Evolutionary conservation across 257 asterid genomes (phyloP).

Genomic region (Leptodermis oblonga): DNA sequence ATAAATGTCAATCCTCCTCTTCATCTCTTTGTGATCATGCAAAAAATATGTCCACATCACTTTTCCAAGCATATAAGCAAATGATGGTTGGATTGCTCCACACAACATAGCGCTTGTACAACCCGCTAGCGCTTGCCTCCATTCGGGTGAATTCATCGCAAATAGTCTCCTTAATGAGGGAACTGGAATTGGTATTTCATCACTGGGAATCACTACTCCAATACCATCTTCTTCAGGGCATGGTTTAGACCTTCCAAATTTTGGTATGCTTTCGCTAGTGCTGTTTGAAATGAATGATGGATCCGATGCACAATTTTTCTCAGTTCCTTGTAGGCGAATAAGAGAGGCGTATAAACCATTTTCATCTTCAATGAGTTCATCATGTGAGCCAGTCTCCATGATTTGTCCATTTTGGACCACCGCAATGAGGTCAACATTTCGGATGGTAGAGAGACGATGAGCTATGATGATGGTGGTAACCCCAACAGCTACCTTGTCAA

Average conservation of each 20-base stretch:
- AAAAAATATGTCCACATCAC: constrained; percentile 58
- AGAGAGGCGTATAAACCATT: constrained; percentile 54
- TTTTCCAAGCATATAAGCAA: constrained; percentile 77
- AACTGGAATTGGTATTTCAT: constrained; percentile 32
- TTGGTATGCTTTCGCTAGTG: constrained; percentile 45
- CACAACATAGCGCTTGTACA: constrained; percentile 51
- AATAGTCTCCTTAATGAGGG: constrained; percentile 70
- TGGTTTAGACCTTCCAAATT: too few relatives aligned
- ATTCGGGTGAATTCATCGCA: constrained; percentile 87
- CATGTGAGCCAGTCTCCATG: constrained; percentile 66
- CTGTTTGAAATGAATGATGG: constrained; percentile 14
- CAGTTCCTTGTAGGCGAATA: constrained; percentile 58
- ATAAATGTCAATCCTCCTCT: constrained; percentile 46
- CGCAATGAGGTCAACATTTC: constrained; percentile 67
- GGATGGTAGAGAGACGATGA: constrained; percentile 90
- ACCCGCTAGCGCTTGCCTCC: constrained; percentile 74
- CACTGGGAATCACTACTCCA: constrained; percentile 15
- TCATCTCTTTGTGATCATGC: constrained; percentile 50
- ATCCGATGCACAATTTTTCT: constrained; percentile 14
- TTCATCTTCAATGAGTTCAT: constrained; percentile 40
- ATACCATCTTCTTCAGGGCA: constrained; percentile 12
- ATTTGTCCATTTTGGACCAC: constrained; percentile 66
- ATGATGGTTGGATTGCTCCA: constrained; percentile 80
- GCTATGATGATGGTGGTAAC: constrained; percentile 81
- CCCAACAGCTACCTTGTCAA: constrained; percentile 72